phyloP scores from a whole-genome alignment of 495 filamentous ascomycete genomes.

The Neurospora africana region DNA sequence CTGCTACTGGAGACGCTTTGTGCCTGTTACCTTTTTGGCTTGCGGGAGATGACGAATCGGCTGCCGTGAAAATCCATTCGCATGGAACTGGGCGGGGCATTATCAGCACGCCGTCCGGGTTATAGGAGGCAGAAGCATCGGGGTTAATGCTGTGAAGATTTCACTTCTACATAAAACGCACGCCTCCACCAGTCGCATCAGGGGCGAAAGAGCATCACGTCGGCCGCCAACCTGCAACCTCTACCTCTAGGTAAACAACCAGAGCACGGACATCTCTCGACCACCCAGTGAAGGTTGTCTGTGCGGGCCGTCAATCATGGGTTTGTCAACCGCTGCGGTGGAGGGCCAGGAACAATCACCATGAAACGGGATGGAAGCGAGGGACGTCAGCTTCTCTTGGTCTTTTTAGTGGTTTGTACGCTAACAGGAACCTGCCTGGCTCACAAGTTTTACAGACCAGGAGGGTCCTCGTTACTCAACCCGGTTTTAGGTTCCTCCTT shows the following conservation, averaged over 20 bases:
- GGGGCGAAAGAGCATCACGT: not conserved
- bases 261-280: not conserved
- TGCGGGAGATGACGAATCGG: not conserved
- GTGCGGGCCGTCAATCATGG: not conserved
- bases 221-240: not conserved
- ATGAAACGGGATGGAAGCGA: not conserved
- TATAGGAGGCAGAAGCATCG: not conserved
- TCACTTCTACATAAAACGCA: not conserved
- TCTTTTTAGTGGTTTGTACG: not conserved
- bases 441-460: not conserved
- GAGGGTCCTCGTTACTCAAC: not conserved
- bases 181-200: not conserved
- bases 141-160: not conserved
- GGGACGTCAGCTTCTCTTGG: not conserved
- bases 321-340: not conserved
- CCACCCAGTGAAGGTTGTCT: not conserved
- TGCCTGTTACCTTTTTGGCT: not conserved
- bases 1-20: not conserved
- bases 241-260: not conserved
- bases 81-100: not conserved
- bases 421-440: not conserved
- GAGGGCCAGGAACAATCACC: not conserved
- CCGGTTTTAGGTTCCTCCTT: not conserved
- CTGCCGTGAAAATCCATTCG: not conserved
- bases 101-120: not conserved